Evolutionary conservation across 768 basidiomycete species (phyloP), one percentile per base, ranked within the genome.

Genomic region (Phylloporus sp.): DNA sequence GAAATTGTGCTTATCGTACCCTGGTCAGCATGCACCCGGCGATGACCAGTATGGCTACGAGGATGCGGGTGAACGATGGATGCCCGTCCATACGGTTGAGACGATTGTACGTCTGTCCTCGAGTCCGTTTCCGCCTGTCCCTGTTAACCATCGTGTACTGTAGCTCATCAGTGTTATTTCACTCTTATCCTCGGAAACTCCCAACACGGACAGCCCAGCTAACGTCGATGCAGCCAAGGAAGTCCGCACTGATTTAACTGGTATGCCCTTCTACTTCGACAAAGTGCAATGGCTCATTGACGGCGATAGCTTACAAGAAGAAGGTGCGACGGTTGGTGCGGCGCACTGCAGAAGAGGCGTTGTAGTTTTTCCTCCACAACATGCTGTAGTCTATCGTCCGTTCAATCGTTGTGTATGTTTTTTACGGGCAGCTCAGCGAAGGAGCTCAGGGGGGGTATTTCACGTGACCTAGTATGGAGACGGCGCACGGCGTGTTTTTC

Each of bases 31-130:
- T 61, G 82, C 89, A 28, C 95, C 95, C 0, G 95, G 93, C 26
- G 90, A 94, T 31, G 95, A 99, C 68, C 89, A 97, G 65, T 97
- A 88, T 57, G 88, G 95, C 10, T 97, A 95, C 59, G 96, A 99
- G 66, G 90, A 94, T 58, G 92, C 96, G 2, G 86, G 90, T 35
- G 96, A 99, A 71, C 73, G 96, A 52, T 99, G 96, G 96, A 73
- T 94, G 75, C 96, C 96, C 4, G 92, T 99, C 37, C 96, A 99
- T 65, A 88, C 89, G 1, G 86, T 97, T 27, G 93, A 98, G 72
- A 91, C 92, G 6, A 98, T 99, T 54, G 95, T 97, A 56, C 63
- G 76, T 66, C 17, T 8, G 14, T 23, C 29, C 3, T 28, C 23
- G 18, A 24, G 49, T 38, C n/a, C n/a, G n/a, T 15, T 14, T 4